Percentiles rank a stretch among this genome's conserved stretches.
phyloP scores from a whole-genome alignment of 2,329 filamentous ascomycete species.

The Claviceps pusilla region DNA sequence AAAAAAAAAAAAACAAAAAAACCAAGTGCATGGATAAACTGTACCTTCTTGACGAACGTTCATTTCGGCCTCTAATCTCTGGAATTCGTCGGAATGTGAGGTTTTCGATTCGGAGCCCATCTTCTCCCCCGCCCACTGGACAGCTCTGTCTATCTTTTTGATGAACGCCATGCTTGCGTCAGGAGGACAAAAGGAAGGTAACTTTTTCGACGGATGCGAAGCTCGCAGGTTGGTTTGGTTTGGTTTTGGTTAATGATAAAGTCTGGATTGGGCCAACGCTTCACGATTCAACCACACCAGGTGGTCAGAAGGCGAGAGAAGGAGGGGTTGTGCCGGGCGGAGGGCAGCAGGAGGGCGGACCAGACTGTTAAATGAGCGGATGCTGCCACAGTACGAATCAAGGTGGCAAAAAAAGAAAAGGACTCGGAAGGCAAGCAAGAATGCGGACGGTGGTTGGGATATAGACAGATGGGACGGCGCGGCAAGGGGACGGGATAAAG shows the following conservation, averaged over 20 bases:
- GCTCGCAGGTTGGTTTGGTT: too few relatives aligned
- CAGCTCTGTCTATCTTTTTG: slow-evolving; percentile 89
- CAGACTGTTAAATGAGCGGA: background rate
- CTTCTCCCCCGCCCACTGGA: slow-evolving; percentile 95
- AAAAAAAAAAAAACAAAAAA: too few relatives aligned
- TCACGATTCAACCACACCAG: background rate
- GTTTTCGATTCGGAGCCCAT: slow-evolving; percentile 90
- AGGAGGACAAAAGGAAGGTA: background rate
- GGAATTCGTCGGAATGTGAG: slow-evolving; percentile 78
- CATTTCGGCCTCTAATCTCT: slow-evolving; percentile 81
- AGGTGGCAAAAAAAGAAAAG: background rate
- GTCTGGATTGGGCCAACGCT: background rate
- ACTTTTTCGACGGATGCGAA: background rate
- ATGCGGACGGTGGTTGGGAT: slow-evolving; percentile 1
- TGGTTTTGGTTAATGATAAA: too few relatives aligned
- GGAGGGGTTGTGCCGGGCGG: background rate
- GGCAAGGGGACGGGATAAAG: slow-evolving; percentile 3
- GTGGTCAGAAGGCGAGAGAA: background rate
- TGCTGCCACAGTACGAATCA: background rate
- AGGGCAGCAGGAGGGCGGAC: background rate
- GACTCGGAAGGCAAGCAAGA: background rate
- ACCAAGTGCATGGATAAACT: background rate
- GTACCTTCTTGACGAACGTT: slow-evolving; percentile 71
- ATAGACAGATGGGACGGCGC: background rate
- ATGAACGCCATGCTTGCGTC: slow-evolving; percentile 34